phyloP scores from a whole-genome alignment of 2,329 filamentous ascomycete species.

The Paecilomyces formosus region DNA sequence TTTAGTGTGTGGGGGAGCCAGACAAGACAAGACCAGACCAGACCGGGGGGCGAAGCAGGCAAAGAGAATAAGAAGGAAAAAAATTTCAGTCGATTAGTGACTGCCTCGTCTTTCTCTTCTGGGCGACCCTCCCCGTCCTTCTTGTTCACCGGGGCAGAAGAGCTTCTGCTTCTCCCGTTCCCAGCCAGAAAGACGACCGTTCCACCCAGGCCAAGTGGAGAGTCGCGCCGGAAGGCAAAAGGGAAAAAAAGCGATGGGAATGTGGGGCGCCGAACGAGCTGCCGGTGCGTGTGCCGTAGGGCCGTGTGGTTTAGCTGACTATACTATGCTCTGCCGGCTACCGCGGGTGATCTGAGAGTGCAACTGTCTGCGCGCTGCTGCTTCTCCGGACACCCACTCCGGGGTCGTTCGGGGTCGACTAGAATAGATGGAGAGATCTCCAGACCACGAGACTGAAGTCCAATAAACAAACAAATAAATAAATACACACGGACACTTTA shows the following conservation, averaged over 20 bases:
- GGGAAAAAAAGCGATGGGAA: constrained; percentile 12
- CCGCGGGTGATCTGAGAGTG: constrained; percentile 5
- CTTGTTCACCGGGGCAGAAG: background rate
- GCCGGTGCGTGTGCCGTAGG: constrained; percentile 1
- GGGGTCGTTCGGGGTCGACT: background rate
- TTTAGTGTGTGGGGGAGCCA: background rate
- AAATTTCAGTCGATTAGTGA: constrained; percentile 11
- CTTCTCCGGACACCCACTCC: background rate
- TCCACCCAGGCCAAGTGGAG: constrained; percentile 7
- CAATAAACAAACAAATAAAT: background rate
- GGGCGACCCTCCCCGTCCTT: background rate
- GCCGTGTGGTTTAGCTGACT: background rate
- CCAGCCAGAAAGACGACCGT: background rate
- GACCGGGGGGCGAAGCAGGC: constrained; percentile 2
- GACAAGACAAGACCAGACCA: background rate
- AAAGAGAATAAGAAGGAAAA: constrained; percentile 8
- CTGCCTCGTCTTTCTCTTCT: background rate
- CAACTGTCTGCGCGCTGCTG: background rate
- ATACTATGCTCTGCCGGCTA: constrained; percentile 1
- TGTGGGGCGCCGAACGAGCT: constrained; percentile 27
- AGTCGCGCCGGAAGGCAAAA: constrained; percentile 13
- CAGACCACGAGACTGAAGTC: background rate
- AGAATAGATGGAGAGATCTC: background rate
- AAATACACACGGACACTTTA: too few species aligned
- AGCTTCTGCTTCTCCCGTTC: background rate